These are phyloP conservation scores for Xylaria scruposa DNA, from an alignment of 495 filamentous ascomycete species.

Conservation along the genomic window DNA sequence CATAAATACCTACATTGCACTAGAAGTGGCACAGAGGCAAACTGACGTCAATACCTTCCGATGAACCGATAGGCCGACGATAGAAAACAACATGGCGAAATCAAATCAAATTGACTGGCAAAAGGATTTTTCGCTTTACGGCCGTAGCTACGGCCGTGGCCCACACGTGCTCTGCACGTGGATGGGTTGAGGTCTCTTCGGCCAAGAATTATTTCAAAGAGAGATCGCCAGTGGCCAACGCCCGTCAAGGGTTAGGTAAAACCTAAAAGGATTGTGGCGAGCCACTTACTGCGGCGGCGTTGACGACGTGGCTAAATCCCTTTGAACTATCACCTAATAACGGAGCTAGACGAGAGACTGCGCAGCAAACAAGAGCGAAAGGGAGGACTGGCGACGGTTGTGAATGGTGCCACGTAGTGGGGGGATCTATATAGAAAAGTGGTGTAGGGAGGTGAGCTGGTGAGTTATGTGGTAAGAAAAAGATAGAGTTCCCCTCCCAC, in stretches of 20 bases:
- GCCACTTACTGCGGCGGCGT: background rate
- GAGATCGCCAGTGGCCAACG: background rate
- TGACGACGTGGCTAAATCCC: background rate
- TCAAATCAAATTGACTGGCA: background rate
- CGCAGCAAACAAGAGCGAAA: background rate
- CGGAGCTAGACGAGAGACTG: background rate
- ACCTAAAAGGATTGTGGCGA: slow-evolving; percentile 2
- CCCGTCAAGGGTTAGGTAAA: background rate
- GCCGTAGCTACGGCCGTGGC: background rate
- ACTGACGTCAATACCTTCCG: background rate
- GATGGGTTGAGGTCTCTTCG: background rate
- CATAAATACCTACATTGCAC: background rate
- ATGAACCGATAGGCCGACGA: background rate
- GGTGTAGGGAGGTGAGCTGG: background rate
- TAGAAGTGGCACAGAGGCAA: background rate
- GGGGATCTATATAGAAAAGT: background rate
- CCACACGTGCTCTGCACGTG: background rate
- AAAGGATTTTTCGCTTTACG: background rate
- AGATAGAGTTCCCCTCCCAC: background rate
- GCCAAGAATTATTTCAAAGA: background rate
- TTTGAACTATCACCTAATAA: background rate
- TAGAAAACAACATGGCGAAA: background rate
- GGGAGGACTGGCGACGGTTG: background rate
- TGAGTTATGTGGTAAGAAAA: too few species aligned
- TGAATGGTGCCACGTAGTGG: slow-evolving; percentile 24